A percentile compares a stretch with the other conserved stretches of the same genome.
phyloP scores from a whole-genome alignment of 345 rosid genomes.

The Garcia nutans region DNA sequence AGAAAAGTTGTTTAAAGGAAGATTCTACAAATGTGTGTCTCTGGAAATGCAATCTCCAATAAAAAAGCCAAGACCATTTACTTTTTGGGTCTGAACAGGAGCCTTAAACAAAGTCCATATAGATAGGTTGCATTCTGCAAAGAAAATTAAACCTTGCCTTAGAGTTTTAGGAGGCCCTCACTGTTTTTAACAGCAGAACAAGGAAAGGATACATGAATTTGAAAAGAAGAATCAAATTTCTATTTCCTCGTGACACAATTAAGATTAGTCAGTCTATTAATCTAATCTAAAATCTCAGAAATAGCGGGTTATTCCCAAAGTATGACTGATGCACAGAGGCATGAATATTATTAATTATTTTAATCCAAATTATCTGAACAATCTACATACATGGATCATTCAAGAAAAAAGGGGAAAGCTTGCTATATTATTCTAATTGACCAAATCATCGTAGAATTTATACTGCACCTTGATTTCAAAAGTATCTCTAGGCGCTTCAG shows the following conservation, averaged over 20 bases:
- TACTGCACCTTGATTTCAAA: no score
- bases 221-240: no score
- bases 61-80: neutral
- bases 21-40: neutral
- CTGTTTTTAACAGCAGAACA: neutral
- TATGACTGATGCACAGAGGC: neutral
- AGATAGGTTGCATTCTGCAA: neutral
- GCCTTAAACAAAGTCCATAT: neutral
- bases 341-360: neutral
- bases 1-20: slow-evolving; percentile 1
- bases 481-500: no score
- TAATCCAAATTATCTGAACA: no score
- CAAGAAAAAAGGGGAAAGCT: neutral
- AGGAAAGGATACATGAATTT: neutral
- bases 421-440: neutral
- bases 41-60: neutral
- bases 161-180: neutral
- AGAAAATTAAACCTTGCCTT: neutral
- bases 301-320: neutral
- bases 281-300: neutral
- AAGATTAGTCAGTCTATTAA: neutral
- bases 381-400: neutral
- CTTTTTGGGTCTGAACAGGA: neutral
- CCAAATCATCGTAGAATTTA: no score
- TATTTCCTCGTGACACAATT: no score